A percentile compares a stretch with the other conserved stretches of the same genome.
Conservation (phyloP, 129 eudicot genomes). For the Cynara cardunculus region DNA sequence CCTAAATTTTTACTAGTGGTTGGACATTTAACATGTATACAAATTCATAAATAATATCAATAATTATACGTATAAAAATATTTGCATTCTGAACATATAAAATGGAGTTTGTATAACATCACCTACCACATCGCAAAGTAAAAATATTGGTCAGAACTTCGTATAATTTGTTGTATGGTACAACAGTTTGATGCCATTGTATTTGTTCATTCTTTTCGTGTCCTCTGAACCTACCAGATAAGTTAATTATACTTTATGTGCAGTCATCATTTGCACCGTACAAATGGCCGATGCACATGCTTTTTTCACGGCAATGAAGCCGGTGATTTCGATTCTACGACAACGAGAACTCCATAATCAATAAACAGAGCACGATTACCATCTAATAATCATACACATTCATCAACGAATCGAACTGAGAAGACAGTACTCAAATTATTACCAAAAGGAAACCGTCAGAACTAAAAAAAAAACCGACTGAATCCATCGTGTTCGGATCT, state of each 20-base stretch:
- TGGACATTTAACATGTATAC: not conserved
- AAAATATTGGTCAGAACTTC: not conserved
- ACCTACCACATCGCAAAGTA: not conserved
- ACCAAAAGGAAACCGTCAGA: not conserved
- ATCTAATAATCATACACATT: slow-evolving; percentile 3
- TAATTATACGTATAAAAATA: not conserved
- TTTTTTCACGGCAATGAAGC: not conserved
- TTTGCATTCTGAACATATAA: not conserved
- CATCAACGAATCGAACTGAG: not conserved
- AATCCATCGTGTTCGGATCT: not conserved
- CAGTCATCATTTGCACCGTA: slow-evolving; percentile 13
- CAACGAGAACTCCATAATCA: not conserved
- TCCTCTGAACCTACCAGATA: slow-evolving; percentile 12
- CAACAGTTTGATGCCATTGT: slow-evolving; percentile 18
- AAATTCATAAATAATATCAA: not conserved
- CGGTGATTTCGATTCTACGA: slow-evolving; percentile 5
- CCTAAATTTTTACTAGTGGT: no score
- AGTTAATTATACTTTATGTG: not conserved
- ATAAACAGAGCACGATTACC: not conserved
- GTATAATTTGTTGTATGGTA: slow-evolving; percentile 2
- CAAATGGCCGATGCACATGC: slow-evolving; percentile 11
- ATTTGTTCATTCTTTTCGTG: slow-evolving; percentile 30
- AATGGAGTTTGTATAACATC: not conserved
- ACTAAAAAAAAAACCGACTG: slow-evolving; percentile 4
- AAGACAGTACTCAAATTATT: not conserved